Evolutionary conservation across 2,329 filamentous ascomycete genomes (phyloP).

Genomic region (Aplosporella prunicola): DNA sequence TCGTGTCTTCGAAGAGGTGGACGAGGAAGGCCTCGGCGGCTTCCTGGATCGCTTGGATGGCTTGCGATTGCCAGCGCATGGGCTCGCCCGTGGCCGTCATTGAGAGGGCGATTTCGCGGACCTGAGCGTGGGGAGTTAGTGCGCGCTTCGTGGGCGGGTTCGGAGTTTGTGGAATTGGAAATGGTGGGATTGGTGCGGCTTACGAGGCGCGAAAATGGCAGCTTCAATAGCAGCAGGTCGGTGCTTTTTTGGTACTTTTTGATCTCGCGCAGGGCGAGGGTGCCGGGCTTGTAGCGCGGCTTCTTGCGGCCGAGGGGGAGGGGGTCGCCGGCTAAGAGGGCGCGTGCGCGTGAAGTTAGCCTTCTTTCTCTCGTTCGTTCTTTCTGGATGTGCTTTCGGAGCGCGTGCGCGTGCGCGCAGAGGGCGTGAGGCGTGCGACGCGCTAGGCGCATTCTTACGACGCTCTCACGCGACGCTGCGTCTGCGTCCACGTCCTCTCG

Average conservation of each 20-base stretch:
- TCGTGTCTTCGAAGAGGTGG: constrained; percentile 96
- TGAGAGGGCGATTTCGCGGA: constrained; percentile 79
- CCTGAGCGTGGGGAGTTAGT: constrained; percentile 17
- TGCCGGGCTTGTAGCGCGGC: constrained; percentile 48
- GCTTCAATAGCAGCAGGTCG: constrained; percentile 91
- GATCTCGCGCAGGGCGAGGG: constrained; percentile 96
- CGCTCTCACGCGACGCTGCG: too few relatives aligned
- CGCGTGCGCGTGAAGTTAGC: too few relatives aligned
- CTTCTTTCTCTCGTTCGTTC: too few relatives aligned
- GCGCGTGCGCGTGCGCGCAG: too few relatives aligned
- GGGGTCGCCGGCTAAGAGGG: constrained; percentile 19
- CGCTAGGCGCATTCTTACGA: too few relatives aligned
- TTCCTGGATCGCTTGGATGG: constrained; percentile 95
- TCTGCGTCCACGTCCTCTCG: too few relatives aligned
- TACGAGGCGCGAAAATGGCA: constrained; percentile 91
- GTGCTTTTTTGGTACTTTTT: constrained; percentile 97
- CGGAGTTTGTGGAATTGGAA: background rate
- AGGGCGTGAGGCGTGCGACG: too few relatives aligned
- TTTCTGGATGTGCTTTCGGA: too few relatives aligned
- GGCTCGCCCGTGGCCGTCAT: constrained; percentile 67
- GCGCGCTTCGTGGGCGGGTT: too few relatives aligned
- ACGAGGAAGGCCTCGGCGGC: constrained; percentile 98
- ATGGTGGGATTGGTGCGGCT: constrained; percentile 12
- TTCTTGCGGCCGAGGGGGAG: constrained; percentile 23
- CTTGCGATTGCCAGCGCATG: constrained; percentile 95